Base-by-base conservation (phyloP, 345 rosid species). In the Populus simonii region DNA sequence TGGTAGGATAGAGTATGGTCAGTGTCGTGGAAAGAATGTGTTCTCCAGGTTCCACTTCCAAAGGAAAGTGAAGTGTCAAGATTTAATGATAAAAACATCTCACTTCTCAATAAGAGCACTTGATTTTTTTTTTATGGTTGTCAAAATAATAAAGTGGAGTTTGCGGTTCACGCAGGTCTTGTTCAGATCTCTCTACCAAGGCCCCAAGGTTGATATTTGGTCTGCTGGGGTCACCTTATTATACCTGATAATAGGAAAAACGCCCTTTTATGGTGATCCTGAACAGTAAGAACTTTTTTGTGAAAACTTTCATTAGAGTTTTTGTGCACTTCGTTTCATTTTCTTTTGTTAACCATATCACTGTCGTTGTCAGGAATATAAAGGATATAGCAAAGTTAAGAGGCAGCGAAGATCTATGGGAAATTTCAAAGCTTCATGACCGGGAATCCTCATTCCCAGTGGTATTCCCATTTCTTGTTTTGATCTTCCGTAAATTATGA, bases 361-460 rank as follows among this genome's bases (percentile, higher is more conserved):
- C 15, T 61, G 71, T 68, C 70, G 63, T 45, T 68, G n/a, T 69
- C 90, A 93, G 98, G 91, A 96, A 96, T 80, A 84, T 92, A 6
- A 96, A 89, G 80, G 98, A 91, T 33, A 91, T 96, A 31, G 94
- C 92, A 27, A 88, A 89, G 82, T 75, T 93, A 73, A 89, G 94
- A 83, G 99, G 99, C 82, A 90, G 93, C 83, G 99, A 96, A 86
- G 99, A 90, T 68, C 80, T 96, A 47, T 96, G 99, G 98, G 99
- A 96, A 86, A 90, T 94, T 3, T 88, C 98, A 55, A 93, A 91
- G 84, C 80, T 92, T 27, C 99, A 93, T 57, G 88, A 89, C 83
- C 91, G 94, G 4, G 98, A 93, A 87, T 83, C 89, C 9, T 88
- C 92, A 73, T 93, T 92, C 83, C 96, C 97, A 51, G 76, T 71